Evolutionary conservation across 2,329 filamentous ascomycete genomes (phyloP), one percentile per base, ranked within the genome.

Genomic region (Penicillium sp.): DNA sequence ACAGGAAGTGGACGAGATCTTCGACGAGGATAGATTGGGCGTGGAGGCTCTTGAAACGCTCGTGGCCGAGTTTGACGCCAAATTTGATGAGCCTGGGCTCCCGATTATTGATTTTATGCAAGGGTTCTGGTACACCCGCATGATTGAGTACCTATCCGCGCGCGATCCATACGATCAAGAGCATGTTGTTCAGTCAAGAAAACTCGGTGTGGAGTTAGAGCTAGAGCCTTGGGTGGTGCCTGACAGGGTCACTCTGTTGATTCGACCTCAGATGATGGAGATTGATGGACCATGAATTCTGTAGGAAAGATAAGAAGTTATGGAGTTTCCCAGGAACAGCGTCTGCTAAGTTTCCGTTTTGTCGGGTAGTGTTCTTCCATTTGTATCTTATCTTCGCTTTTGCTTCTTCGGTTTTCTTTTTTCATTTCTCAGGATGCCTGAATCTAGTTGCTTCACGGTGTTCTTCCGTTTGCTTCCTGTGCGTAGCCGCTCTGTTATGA

Each of bases 101-200:
- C 45, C 59, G 3, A 45, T 65, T 6, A 37, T 57, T 5, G 57
- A 60, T 5, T 63, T 65, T 34, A 22, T 62, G 22, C 34, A 57
- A 31, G 39, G 53, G 2, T 35, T 35, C 14, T 62, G 57, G 61
- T 52, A 60, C 37, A 17, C 37, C 3, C 50, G 37, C 17, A 49
- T 63, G 4, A 39, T 56, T 12, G 51, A 51, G 5, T 38, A 53
- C 43, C 43, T 63, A 1, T 59, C 35, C 2, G 51, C 20, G 12
- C 48, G 34, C 11, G 60, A 59, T n/a, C 42, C 14, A 2, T 59
- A 58, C 39, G 54, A 65, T 31, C 41, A 59, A 47, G 17, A 51
- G 4, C 52, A 63, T 37, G 45, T 12, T 11, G 7, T 25, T 22
- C 10, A 25, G 41, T 43, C 20, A 10, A 20, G 41, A 8, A 14